Evolutionary conservation across 306 rosid species (phyloP).

Genomic region (Dalbergia cochinchinensis): DNA sequence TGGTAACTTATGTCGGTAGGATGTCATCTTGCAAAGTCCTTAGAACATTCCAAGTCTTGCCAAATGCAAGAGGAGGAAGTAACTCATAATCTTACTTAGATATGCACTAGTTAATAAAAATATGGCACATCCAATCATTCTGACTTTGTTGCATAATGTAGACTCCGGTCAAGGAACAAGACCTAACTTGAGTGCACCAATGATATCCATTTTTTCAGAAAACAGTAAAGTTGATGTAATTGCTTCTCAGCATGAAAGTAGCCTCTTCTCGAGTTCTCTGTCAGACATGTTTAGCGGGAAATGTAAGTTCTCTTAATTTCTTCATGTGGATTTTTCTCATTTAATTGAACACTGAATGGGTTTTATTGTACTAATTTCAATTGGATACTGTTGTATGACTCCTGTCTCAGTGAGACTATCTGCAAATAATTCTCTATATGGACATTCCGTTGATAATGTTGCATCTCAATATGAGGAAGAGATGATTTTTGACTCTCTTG

Average conservation of each 20-base stretch:
- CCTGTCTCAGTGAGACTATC: constrained; percentile 48
- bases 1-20: neutral
- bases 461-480: constrained; percentile 48
- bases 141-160: constrained; percentile 36
- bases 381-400: constrained; percentile 25
- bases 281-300: constrained; percentile 47
- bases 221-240: constrained; percentile 26
- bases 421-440: constrained; percentile 44
- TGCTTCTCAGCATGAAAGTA: constrained; percentile 41
- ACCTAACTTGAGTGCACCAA: constrained; percentile 26
- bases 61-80: neutral
- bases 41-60: constrained; percentile 21
- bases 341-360: constrained; percentile 5
- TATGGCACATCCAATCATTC: constrained; percentile 2
- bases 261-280: constrained; percentile 48
- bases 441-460: constrained; percentile 45
- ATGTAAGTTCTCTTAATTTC: constrained; percentile 40
- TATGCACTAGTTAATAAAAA: neutral
- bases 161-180: constrained; percentile 43
- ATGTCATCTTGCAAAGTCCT: neutral
- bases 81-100: neutral
- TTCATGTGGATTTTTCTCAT: neutral
- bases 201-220: constrained; percentile 32
- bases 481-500: constrained; percentile 48
- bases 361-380: constrained; percentile 1